Percentiles rank a stretch among this genome's conserved stretches.
Evolutionary conservation across 2,329 filamentous ascomycete species (phyloP).

Genomic region (Penicillium sp.): DNA sequence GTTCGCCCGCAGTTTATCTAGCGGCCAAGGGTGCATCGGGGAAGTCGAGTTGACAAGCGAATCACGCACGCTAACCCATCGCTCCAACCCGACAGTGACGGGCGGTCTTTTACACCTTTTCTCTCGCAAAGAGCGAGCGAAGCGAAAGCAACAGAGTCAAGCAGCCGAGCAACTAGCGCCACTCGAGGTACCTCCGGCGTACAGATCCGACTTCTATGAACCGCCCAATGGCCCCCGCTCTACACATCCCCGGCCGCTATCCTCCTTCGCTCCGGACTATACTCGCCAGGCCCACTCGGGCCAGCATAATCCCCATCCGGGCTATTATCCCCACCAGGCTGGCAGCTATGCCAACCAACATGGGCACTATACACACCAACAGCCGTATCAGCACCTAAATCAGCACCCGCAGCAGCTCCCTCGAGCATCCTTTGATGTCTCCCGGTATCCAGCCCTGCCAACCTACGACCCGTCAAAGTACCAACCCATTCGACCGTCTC

Average conservation of each 20-base stretch:
- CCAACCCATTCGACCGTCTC: slow-evolving; percentile 20
- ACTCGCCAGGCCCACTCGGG: slow-evolving; percentile 17
- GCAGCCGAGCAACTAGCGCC: slow-evolving; percentile 5
- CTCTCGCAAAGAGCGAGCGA: slow-evolving; percentile 27
- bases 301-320: background rate
- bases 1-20: background rate
- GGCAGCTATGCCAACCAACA: background rate
- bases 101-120: slow-evolving; percentile 22
- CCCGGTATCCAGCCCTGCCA: slow-evolving; percentile 31
- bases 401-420: slow-evolving; percentile 8
- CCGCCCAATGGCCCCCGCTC: slow-evolving; percentile 17
- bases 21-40: background rate
- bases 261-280: slow-evolving; percentile 27
- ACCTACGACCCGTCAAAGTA: slow-evolving; percentile 40
- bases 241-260: slow-evolving; percentile 24
- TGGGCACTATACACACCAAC: background rate
- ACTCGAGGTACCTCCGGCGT: slow-evolving; percentile 19
- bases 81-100: slow-evolving; percentile 18
- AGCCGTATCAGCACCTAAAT: background rate
- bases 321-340: background rate
- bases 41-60: background rate
- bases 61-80: slow-evolving; percentile 11
- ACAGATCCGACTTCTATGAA: slow-evolving; percentile 15
- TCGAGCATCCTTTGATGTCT: slow-evolving; percentile 25
- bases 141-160: slow-evolving; percentile 17